Base-by-base conservation (phyloP, 495 filamentous ascomycete genomes). In the Xylaria flabelliformis region DNA sequence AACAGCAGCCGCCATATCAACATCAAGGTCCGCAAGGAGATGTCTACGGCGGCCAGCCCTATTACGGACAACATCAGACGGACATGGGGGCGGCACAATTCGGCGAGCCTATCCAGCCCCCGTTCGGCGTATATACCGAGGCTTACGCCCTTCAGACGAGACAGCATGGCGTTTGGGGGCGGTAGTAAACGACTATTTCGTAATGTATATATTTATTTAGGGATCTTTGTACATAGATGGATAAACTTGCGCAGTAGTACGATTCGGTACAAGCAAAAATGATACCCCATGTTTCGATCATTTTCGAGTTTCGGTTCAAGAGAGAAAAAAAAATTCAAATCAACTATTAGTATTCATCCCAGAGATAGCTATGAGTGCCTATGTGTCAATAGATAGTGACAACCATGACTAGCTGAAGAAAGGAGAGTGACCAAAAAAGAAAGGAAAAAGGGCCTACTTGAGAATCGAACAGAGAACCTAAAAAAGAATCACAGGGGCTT, bases 71-170 rank as follows among this genome's bases (percentile, higher is more conserved):
- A 24, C 17, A 67, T 6, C 32, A 29, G 65, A 50, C 50, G 4
- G 53, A 56, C 6, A 10, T 26, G 39, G 66, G 58, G 4, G 19
- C 3, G 4, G 19, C 3, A 39, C 29, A 56, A 3, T 24, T 21
- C 69, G 56, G 24, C 59, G 69, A 62, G 24, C 1, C 21, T 0
- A 24, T 29, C 0, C 59, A 50, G 69, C 48, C 46, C 15, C 46
- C 59, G 21, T 64, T 71, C 48, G 69, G 69, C n/a, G 69, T 70
- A 44, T 63, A 70, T 13, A 6, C 56, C n/a, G 58, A 70, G 68
- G 56, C 56, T 1, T 64, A 64, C 36, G 46, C 69, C 5, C 34
- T 64, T 7, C 69, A 64, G 61, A 64, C 69, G 13, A 53, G 36
- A 8, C 15, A 42, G 6, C 46, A 64, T 8, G 59, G 69, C 12